phyloP scores from a whole-genome alignment of 495 filamentous ascomycete genomes.

The Friedmanniomyces simplex region DNA sequence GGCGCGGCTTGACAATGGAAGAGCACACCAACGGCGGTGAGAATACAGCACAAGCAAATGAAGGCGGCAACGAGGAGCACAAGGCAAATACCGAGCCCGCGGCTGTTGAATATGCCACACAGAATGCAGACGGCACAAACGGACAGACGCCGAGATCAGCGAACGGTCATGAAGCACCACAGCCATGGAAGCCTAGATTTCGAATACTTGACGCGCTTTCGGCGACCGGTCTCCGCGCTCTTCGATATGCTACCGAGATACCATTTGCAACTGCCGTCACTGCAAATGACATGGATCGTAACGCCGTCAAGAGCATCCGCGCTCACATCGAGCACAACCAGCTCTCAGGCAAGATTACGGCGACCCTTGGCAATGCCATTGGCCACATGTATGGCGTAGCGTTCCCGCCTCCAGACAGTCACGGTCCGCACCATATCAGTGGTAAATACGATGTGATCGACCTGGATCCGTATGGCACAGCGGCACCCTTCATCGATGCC shows the following conservation, averaged over 20 bases:
- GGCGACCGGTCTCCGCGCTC: constrained; percentile 81
- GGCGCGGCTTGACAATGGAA: neutral
- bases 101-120: too few relatives aligned
- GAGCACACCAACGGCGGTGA: neutral
- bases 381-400: constrained; percentile 72
- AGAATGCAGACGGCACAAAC: neutral
- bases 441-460: constrained; percentile 84
- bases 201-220: constrained; percentile 90
- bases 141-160: neutral
- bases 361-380: constrained; percentile 69
- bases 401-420: constrained; percentile 7
- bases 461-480: constrained; percentile 90
- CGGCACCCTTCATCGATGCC: constrained; percentile 80
- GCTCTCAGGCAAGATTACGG: constrained; percentile 55
- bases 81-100: too few relatives aligned
- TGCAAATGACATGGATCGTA: constrained; percentile 74
- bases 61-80: neutral
- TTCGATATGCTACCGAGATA: constrained; percentile 87
- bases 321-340: constrained; percentile 75
- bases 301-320: constrained; percentile 70
- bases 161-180: neutral
- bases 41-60: neutral
- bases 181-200: constrained; percentile 36
- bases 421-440: constrained; percentile 14
- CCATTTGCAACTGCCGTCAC: constrained; percentile 71